Evolutionary conservation across 1,284 basidiomycete genomes (phyloP), one percentile per base, ranked within the genome.

Genomic region (Heterobasidion parviporum): DNA sequence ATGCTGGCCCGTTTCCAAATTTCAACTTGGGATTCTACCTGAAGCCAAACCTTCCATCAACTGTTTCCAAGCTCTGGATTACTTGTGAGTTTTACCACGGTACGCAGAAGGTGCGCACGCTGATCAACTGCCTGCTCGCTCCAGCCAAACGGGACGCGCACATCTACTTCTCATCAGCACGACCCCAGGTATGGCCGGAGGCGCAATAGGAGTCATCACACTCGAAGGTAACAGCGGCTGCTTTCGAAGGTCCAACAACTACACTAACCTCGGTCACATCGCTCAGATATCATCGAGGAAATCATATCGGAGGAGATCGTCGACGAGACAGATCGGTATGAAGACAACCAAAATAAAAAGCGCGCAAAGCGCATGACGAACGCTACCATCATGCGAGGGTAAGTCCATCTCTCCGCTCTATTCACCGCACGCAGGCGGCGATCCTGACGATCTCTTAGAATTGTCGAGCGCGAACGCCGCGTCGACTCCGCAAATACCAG

Each of bases 61-160:
- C 62, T 92, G 90, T 64, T 89, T 93, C 72, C 89, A 90, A 63
- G 89, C 88, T 0, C 68, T 91, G 43, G 88, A 91, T 70, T 91
- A 94, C 71, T 89, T 94, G 92, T 89, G 62, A 55, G 82, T 67
- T 4, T 12, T 7, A 6, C 20, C 4, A 26, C 26, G 5, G 3
- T 26, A 5, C 26, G 26, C 5, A 5, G 26, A 26, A 26, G 26
- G 26, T 26, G 26, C 26, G 26, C 3, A 26, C 26, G 50, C 50
- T 20, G 6, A 16, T 34, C 38, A 10, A 12, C 5, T 3, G n/a
- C 38, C 10, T 41, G n/a, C 38, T 10, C 5, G n/a, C n/a, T 12
- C 69, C 64, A 94, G 92, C 79, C 96, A 98, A 78, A 96, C 94
- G 2, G 96, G 96, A 7, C 85, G 94, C 52, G 92, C 94, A 0